Conservation (phyloP, 73 alveolate species). For the Durusdinium trenchii region DNA sequence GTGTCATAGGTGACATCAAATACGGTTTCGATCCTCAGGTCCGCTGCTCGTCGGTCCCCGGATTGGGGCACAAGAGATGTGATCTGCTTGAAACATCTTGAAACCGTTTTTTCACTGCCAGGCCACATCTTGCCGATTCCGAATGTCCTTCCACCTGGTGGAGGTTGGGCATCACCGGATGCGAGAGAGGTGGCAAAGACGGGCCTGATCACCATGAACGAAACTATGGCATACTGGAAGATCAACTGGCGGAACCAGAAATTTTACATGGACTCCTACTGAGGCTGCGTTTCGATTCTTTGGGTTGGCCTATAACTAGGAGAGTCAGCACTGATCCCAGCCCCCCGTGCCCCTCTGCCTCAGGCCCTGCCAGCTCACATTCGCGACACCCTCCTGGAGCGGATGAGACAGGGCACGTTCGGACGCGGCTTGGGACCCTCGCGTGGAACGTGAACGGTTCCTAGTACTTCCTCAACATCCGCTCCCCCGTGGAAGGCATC, state of each 20-base stretch:
- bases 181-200: not conserved
- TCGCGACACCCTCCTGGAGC: slow-evolving; percentile 35
- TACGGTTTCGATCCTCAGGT: no score
- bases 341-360: not conserved
- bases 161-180: not conserved
- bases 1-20: no score
- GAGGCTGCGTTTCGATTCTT: not conserved
- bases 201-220: no score
- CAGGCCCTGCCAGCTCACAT: slow-evolving; percentile 54
- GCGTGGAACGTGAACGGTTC: no score
- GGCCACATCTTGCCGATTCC: slow-evolving; percentile 19
- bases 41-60: no score
- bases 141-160: slow-evolving; percentile 51
- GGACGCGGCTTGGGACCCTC: no score
- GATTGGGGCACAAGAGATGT: no score
- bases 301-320: not conserved
- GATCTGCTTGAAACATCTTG: no score
- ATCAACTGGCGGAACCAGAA: not conserved
- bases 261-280: not conserved
- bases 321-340: not conserved
- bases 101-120: not conserved
- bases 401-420: no score
- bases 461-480: no score
- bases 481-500: no score
- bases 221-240: not conserved